Conservation (phyloP, 2,329 filamentous ascomycete genomes). For the Xylaria sp. region DNA sequence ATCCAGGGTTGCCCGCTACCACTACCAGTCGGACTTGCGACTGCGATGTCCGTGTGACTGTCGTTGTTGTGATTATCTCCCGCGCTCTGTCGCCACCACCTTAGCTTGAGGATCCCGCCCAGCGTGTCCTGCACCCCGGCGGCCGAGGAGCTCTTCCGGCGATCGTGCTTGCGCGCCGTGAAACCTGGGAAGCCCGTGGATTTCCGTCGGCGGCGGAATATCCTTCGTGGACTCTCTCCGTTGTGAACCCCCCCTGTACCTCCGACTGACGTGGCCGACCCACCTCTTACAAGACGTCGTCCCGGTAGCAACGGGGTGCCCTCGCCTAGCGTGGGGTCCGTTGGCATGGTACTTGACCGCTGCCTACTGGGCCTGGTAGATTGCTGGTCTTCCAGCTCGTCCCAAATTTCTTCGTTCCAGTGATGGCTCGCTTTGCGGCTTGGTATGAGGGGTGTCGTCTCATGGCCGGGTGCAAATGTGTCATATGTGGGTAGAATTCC, state of each 20-base stretch:
- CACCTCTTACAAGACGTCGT: conserved; percentile 43
- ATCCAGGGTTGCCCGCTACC: conserved; percentile 39
- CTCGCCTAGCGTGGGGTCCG: conserved; percentile 49
- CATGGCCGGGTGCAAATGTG: conserved; percentile 58
- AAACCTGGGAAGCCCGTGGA: conserved; percentile 72
- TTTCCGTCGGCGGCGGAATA: conserved; percentile 60
- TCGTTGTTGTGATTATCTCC: conserved; percentile 21
- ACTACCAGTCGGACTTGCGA: conserved; percentile 40
- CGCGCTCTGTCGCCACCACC: conserved; percentile 60
- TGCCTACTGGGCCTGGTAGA: conserved; percentile 56
- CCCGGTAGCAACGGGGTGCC: conserved; percentile 53
- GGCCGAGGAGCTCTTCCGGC: conserved; percentile 52
- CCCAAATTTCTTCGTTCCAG: conserved; percentile 85
- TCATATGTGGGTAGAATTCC: conserved; percentile 54
- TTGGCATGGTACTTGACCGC: conserved; percentile 62
- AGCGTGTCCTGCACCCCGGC: conserved; percentile 59
- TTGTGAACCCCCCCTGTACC: conserved; percentile 34
- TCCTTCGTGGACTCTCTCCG: conserved; percentile 44
- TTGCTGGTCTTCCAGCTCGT: conserved; percentile 81
- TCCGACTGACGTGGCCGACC: conserved; percentile 45
- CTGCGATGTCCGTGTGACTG: conserved; percentile 38
- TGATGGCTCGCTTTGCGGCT: conserved; percentile 61
- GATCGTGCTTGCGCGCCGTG: conserved; percentile 59
- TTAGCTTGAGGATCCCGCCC: conserved; percentile 63
- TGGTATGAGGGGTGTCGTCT: conserved; percentile 53